Evolutionary conservation across 2,329 filamentous ascomycete genomes (phyloP), one percentile per base, ranked within the genome.

Genomic region (Hypocreales sp.): DNA sequence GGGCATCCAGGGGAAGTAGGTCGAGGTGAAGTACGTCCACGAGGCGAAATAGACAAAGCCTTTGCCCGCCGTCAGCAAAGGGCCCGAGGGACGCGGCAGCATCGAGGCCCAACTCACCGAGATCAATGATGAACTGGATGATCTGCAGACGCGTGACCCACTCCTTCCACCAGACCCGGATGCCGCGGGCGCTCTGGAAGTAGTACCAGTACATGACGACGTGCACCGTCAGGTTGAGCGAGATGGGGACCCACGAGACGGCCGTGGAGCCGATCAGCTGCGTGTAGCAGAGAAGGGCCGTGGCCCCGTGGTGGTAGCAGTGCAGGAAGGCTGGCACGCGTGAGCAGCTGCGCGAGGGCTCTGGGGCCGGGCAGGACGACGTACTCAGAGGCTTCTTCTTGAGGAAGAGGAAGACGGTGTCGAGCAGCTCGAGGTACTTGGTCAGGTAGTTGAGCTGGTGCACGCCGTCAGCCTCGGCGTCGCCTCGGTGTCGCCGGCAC

Each of bases 131-230:
- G 61, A 95, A 95, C 56, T 95, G 87, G 46, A 81, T 73, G 56
- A 95, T 95, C 61, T 95, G 87, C 49, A 94, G 79, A 50, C 86
- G 81, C 44, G 87, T 95, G 52, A 95, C 92, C 79, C 87, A 95
- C 62, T 94, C 83, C 79, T 95, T 95, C 87, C 87, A 95, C 86
- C 86, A 94, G 60, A 94, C 90, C 47, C 77, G 78, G 56, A 95
- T 73, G 42, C 90, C 90, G 43, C 87, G 84, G 30, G 87, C 86
- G 49, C 82, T 87, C 69, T 95, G 87, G 77, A 95, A 95, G 72
- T 95, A 95, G 75, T 95, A 95, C 86, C 86, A 94, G 77, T 95
- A 95, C 87, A 95, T 95, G 51, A 94, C 80, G 32, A 95, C 87
- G 61, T 95, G 87, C 30, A 95, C 87, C 37, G 72, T 73, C 48